Base-by-base conservation (phyloP, 495 filamentous ascomycete genomes). In the Aspergillus avenaceus region DNA sequence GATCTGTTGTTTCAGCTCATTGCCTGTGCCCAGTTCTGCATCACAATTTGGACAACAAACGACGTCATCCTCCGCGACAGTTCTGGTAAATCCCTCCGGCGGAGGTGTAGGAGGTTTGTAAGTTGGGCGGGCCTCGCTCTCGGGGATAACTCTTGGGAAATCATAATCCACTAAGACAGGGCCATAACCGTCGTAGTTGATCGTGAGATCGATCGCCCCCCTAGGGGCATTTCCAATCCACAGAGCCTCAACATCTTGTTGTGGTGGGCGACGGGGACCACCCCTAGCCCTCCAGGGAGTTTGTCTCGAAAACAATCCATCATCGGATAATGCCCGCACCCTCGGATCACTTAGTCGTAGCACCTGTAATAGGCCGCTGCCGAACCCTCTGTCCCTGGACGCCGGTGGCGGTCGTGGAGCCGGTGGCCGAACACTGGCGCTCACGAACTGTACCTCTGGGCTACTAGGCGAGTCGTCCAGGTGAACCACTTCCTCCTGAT, bases 1-100 rank as follows among this genome's bases (percentile, higher is more conserved):
- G 26, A 90, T 83, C 50, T 87, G 78, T 60, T 80, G 78, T 61
- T 84, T 82, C 7, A 69, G 49, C 21, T 82, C 81, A 36, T 77
- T 70, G 18, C 78, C 76, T 16, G 68, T 67, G n/a, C 85, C 82
- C 38, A 91, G 64, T 60, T 91, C 87, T 28, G 80, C 74, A 5
- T 78, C 76, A 56, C 87, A 91, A 51, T 84, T 84, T 1, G 87
- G 86, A 63, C 87, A 91, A 12, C 86, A 71, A 4, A 90, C 65
- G 4, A 81, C 61, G 26, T 89, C 82, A 14, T 80, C 75, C 27
- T 89, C 84, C 18, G 54, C 71, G 0, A 83, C 74, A 12, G 68
- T 80, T 40, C 87, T 70, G 2, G 84, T 88, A 50, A 87, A 90
- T 0, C 86, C 85, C 40, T 74, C 62, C 3, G 72, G 75, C 2